Evolutionary conservation across 2,329 filamentous ascomycete genomes (phyloP), one percentile per base, ranked within the genome.

Genomic region (Verticillium zaregamsianum): DNA sequence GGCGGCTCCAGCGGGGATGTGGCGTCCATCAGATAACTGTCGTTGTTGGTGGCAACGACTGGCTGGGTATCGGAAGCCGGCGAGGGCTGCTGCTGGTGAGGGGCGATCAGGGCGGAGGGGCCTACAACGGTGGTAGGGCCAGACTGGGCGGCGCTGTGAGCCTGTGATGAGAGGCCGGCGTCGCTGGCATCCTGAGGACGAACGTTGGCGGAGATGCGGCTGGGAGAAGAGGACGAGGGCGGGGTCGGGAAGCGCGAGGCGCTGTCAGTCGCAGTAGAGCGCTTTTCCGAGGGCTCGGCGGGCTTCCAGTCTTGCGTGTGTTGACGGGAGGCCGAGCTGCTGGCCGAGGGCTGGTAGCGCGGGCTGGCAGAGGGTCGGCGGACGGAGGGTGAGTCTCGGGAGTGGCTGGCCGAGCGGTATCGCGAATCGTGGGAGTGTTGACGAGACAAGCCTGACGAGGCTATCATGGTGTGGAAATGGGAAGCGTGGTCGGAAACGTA

Each of bases 391-490:
- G 63, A 60, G 55, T 72, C 71, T 66, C 69, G 66, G 25, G 72
- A 69, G 40, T 68, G 70, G 64, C 71, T 79, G 64, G 70, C 70
- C n/a, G 78, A 76, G 66, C 65, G 76, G 71, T 66, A 75, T 63
- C 74, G 73, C 62, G 75, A 73, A 68, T 82, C 77, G 72, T 81
- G 77, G 61, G 79, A 71, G 63, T 78, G 79, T 67, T 80, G 79
- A 66, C 81, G 80, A 75, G 66, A 59, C 12, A 80, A 68, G 58
- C 77, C 77, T 55, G 81, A 74, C 61, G 77, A 75, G 63, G 79
- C 76, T 80, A 92, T 90, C 82, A 88, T 90, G 79, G 82, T 86
- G 80, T 87, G 86, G 77, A 90, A 89, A 77, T 87, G 85, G 70
- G 86, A 82, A 69, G 88, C 82, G 25, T 31, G 58, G 78, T 92